phyloP scores from a whole-genome alignment of 495 filamentous ascomycete species.

The Penicillium egyptiacum region DNA sequence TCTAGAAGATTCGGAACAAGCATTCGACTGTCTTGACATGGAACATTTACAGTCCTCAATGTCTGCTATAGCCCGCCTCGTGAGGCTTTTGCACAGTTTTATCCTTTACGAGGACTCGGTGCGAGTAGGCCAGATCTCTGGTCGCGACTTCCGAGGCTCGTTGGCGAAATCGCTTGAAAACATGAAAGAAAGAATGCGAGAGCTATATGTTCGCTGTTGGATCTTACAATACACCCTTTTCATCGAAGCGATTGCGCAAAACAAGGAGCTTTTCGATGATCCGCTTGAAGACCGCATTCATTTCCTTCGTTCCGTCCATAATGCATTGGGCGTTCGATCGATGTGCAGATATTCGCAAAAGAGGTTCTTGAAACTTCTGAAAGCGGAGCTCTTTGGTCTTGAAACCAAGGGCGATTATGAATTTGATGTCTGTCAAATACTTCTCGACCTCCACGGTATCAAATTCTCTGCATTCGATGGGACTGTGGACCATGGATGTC shows the following conservation, averaged over 20 bases:
- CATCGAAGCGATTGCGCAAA: constrained; percentile 71
- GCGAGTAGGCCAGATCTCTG: constrained; percentile 63
- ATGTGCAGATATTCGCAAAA: constrained; percentile 84
- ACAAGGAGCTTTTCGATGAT: constrained; percentile 57
- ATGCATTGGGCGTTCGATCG: constrained; percentile 79
- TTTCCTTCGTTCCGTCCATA: constrained; percentile 75
- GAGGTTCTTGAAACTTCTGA: constrained; percentile 84
- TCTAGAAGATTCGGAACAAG: constrained; percentile 61
- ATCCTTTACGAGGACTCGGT: constrained; percentile 80
- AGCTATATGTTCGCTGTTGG: constrained; percentile 89
- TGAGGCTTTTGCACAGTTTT: constrained; percentile 72
- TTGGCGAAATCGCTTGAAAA: constrained; percentile 49
- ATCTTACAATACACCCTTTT: constrained; percentile 72
- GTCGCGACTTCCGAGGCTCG: constrained; percentile 40
- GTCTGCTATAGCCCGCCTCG: constrained; percentile 62
- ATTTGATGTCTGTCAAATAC: constrained; percentile 76
- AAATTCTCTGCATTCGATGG: constrained; percentile 69
- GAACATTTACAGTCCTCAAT: constrained; percentile 70
- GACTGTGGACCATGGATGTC: constrained; percentile 73
- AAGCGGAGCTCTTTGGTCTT: constrained; percentile 69
- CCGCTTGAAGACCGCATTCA: constrained; percentile 69
- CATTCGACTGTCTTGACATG: constrained; percentile 82
- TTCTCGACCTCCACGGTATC: constrained; percentile 86
- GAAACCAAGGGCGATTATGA: constrained; percentile 68
- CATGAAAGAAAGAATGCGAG: constrained; percentile 72